phyloP scores from a whole-genome alignment of 176 grass and related monocot species.

The Eragrostis nindensis region DNA sequence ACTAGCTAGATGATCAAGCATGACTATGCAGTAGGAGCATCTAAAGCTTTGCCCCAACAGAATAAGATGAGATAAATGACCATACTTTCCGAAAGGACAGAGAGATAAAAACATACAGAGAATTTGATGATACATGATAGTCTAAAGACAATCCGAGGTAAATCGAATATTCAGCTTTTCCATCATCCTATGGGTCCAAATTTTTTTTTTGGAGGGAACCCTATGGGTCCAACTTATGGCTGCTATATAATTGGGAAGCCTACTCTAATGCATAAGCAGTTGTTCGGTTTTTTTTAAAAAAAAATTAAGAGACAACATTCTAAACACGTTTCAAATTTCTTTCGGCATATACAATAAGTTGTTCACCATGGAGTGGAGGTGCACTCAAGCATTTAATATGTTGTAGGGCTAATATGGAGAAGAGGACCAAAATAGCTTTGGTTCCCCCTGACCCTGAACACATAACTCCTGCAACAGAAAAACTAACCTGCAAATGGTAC shows the following conservation, averaged over 20 bases:
- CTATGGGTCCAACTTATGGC: neutral
- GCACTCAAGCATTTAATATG: neutral
- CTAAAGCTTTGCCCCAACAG: constrained; percentile 9
- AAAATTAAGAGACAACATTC: neutral
- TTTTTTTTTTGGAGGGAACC: too few species aligned
- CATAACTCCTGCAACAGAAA: neutral
- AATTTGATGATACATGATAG: neutral
- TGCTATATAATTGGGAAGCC: neutral
- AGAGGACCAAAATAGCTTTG: neutral
- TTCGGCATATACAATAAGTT: neutral
- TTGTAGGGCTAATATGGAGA: neutral
- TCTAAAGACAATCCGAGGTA: neutral
- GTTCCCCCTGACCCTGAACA: neutral
- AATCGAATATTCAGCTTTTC: neutral
- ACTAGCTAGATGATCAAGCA: neutral
- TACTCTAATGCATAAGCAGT: neutral
- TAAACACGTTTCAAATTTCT: constrained; percentile 3
- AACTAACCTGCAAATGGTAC: constrained; percentile 89
- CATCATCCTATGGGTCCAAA: neutral
- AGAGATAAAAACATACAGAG: constrained; percentile 17
- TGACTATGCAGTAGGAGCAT: neutral
- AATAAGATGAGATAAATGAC: neutral
- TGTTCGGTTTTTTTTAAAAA: neutral
- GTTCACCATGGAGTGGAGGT: neutral
- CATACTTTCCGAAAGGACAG: neutral